A percentile compares a stretch with the other conserved stretches of the same genome.
Conservation (phyloP, 345 rosid genomes). For the Litchi chinensis region DNA sequence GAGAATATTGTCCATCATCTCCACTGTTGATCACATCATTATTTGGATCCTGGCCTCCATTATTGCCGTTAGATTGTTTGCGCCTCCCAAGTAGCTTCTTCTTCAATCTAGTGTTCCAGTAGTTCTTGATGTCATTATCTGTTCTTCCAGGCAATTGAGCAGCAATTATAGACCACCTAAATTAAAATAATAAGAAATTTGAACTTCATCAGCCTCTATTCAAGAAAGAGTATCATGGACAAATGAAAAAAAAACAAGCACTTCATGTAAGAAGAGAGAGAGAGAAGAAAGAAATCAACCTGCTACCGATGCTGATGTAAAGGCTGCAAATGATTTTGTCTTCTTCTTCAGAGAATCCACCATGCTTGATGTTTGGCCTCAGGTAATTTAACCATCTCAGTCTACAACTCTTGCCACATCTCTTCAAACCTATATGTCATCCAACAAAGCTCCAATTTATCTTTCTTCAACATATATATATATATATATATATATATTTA, state of each 20-base stretch:
- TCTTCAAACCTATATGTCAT: conserved; percentile 65
- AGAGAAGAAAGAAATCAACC: conserved; percentile 34
- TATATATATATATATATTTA: not conserved
- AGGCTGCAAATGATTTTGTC: conserved; percentile 96
- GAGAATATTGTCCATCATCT: conserved; percentile 40
- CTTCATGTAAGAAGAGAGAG: conserved; percentile 19
- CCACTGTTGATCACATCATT: conserved; percentile 8
- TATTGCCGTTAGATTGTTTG: conserved; percentile 50
- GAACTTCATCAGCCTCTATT: conserved; percentile 10
- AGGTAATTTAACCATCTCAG: conserved; percentile 96
- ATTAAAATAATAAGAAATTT: conserved; percentile 11
- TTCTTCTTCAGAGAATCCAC: conserved; percentile 98
- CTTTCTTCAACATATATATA: not conserved
- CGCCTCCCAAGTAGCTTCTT: conserved; percentile 87
- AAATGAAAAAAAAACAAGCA: conserved; percentile 46
- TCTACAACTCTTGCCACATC: conserved; percentile 98
- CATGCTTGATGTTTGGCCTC: conserved; percentile 95
- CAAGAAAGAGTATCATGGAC: conserved; percentile 39
- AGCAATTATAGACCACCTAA: conserved; percentile 98
- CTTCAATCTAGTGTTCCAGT: conserved; percentile 98
- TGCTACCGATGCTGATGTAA: conserved; percentile 97
- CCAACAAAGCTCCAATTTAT: conserved; percentile 16
- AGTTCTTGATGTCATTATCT: conserved; percentile 95
- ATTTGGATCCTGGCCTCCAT: conserved; percentile 31
- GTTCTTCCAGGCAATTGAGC: conserved; percentile 99